A percentile compares a stretch with the other conserved stretches of the same genome.
Evolutionary conservation across 139 green algal species (phyloP).

Genomic region (Haematococcus sp.): DNA sequence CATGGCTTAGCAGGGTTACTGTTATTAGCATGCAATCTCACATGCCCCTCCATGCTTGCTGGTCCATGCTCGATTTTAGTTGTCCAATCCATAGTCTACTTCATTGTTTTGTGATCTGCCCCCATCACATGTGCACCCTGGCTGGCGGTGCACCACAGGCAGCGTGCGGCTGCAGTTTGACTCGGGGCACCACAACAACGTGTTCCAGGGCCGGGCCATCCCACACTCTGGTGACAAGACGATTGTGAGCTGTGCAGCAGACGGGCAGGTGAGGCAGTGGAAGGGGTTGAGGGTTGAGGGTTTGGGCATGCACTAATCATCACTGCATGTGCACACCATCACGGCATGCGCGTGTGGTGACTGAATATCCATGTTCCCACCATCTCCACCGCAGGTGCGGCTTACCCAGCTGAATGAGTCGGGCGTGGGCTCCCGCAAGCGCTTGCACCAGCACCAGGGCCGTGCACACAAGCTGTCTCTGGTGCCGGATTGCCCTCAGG

Average conservation of each 20-base stretch:
- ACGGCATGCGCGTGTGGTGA: too few species aligned
- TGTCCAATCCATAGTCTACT: too few species aligned
- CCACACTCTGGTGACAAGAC: conserved; percentile 33
- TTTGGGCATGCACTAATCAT: neutral
- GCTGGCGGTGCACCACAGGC: too few species aligned
- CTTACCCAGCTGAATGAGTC: conserved; percentile 12
- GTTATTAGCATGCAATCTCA: neutral
- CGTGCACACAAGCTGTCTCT: conserved; percentile 55
- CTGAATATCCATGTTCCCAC: too few species aligned
- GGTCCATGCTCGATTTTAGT: neutral
- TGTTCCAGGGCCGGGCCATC: conserved; percentile 58
- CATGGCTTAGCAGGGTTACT: too few species aligned
- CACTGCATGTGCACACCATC: too few species aligned
- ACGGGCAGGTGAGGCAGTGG: conserved; percentile 38
- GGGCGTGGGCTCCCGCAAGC: neutral
- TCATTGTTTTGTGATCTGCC: too few species aligned
- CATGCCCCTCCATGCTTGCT: too few species aligned
- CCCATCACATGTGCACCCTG: neutral
- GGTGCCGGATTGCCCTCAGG: conserved; percentile 22
- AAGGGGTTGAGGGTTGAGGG: too few species aligned
- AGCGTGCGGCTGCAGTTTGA: conserved; percentile 20
- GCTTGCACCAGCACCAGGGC: conserved; percentile 29
- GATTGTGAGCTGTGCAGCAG: conserved; percentile 56
- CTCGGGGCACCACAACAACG: conserved; percentile 56
- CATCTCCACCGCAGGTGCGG: conserved; percentile 6